A percentile compares a stretch with the other conserved stretches of the same genome.
These are phyloP conservation scores for Rhodotorula toruloides DNA, from an alignment of 768 basidiomycete genomes.

Conservation along the genomic window DNA sequence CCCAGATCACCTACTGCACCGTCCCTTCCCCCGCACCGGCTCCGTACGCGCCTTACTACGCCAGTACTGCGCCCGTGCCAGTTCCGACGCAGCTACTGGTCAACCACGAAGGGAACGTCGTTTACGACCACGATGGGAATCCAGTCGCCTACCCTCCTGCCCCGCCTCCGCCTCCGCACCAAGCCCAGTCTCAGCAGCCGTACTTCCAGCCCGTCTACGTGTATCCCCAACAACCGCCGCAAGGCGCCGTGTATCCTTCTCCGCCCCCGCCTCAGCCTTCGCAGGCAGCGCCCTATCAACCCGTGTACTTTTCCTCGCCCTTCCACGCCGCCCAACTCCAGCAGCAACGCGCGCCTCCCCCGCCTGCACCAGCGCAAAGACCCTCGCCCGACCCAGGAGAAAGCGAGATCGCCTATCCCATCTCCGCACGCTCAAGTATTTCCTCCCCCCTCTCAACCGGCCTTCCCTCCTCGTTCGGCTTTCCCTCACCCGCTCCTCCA, in stretches of 20 bases:
- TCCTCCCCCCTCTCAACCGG: neutral
- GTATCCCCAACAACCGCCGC: neutral
- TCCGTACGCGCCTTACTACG: too few species aligned
- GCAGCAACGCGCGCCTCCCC: neutral
- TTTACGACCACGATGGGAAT: neutral
- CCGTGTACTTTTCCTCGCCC: conserved; percentile 5
- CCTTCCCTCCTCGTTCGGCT: neutral
- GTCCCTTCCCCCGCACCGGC: too few species aligned
- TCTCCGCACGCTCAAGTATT: neutral
- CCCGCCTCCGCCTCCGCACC: too few species aligned
- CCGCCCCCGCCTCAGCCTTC: neutral
- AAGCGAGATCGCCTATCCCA: conserved; percentile 9
- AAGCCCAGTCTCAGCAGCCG: too few species aligned
- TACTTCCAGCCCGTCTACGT: neutral
- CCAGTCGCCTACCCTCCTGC: neutral
- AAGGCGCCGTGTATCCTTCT: neutral
- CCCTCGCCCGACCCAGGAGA: neutral
- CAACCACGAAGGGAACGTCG: too few species aligned
- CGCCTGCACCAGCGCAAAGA: too few species aligned
- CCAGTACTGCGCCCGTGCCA: too few species aligned
- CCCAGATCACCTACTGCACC: too few species aligned
- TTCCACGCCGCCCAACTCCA: neutral
- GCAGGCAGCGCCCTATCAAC: neutral
- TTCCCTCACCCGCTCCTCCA: too few species aligned
- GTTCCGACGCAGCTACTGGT: too few species aligned